Base-by-base conservation (phyloP, 2,329 filamentous ascomycete genomes). In the Cladosporium cucumerinum region DNA sequence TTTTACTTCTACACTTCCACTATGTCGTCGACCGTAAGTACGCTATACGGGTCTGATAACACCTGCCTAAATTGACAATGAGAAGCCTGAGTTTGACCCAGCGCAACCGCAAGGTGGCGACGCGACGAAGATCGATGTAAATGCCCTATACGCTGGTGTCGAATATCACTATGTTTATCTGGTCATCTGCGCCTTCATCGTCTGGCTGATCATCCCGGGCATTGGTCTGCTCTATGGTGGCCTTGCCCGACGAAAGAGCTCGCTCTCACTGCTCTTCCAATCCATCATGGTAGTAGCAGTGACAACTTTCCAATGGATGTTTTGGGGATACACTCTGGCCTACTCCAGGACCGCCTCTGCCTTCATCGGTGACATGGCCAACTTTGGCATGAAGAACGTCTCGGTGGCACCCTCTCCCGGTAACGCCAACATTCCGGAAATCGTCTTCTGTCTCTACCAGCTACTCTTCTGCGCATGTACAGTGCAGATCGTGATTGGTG, bases 171-270 rank as follows among this genome's bases (percentile, higher is more conserved):
- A 88, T 73, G 81, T 82, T 46, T 89, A 87, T 71, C 79, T 86
- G 57, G 74, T 85, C 63, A 79, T 86, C 69, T 87, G 85, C 73
- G 80, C 78, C 16, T 86, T 84, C 74, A 80, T 89, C 62, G 86
- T 89, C 62, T 89, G 85, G 82, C 75, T 89, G 59, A 89, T 89
- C 72, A 87, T 89, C 64, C 87, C 87, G 0, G 87, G 86, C 23
- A 86, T 89, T 69, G 87, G 86, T 57, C 80, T 89, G 8, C 78
- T 89, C 0, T 89, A 89, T 75, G 84, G 85, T 64, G 87, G 87
- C 62, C 81, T 89, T 30, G 82, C 86, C 5, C 82, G 86, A 36
- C 80, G 86, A 68, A 89, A 89, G 76, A 87, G 85, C 16, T 84
- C 86, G 6, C 78, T 89, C 30, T 78, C 86, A 3, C 78, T 89